Base-by-base conservation (phyloP, 129 eudicot species). In the Scalesia atractyloides region DNA sequence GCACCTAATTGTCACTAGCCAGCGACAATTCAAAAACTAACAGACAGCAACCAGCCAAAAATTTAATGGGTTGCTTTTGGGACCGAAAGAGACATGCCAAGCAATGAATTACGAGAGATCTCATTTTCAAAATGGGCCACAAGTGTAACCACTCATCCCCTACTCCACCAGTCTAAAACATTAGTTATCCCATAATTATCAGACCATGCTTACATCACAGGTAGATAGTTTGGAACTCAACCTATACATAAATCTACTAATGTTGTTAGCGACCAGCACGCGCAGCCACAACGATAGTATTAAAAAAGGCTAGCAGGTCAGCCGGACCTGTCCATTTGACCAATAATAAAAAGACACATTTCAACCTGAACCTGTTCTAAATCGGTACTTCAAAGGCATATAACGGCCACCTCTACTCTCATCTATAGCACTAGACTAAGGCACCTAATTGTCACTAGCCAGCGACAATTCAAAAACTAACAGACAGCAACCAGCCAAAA, bases 71-170 rank as follows among this genome's bases (percentile, higher is more conserved):
- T 75, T 50, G 68, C 73, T 53, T 66, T 79, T 43, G 76, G 74
- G 77, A 85, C 77, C 68, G 65, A 65, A 72, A 66, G 57, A 72
- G 82, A 82, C 81, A 43, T 70, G 52, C 36, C 36, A 48, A 72
- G 70, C 48, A 52, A 68, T 68, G 69, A 72, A 69, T 76, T 48
- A 63, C 36, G 79, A 83, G 70, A 70, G 60, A 73, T 70, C 69
- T 71, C 60, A 48, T 59, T 76, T 60, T 64, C 26, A 0, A 10
- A 33, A 33, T 48, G 57, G 80, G 81, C 51, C 60, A 75, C n/a
- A 64, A 46, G 46, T 72, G 46, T 57, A 18, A 30, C 5, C 34
- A 30, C 34, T 30, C 34, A 30, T 30, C 34, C 4, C 34, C 34
- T 30, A 30, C 4, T 30, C 34, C 34, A 30, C 34, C 34, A 30